These are phyloP conservation scores for Lathyrus tuberosus DNA, from an alignment of 306 rosid species.

Conservation along the genomic window DNA sequence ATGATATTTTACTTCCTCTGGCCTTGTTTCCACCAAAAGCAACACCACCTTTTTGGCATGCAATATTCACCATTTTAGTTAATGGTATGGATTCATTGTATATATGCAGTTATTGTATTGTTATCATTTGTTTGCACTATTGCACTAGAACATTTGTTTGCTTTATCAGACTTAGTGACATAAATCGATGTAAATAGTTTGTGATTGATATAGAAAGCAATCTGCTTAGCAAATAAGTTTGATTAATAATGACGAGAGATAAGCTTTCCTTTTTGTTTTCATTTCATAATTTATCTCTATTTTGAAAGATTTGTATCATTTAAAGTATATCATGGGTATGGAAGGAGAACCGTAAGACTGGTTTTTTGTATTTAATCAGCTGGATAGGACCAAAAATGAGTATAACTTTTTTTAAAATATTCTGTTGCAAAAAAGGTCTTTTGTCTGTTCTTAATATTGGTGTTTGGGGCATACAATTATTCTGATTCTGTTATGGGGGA, in stretches of 20 bases:
- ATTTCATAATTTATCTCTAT: slow-evolving; percentile 9
- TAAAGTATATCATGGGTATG: slow-evolving; percentile 6
- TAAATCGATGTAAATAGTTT: slow-evolving; percentile 9
- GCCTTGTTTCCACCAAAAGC: slow-evolving; percentile 82
- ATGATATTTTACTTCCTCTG: slow-evolving; percentile 72
- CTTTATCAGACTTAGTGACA: slow-evolving; percentile 3
- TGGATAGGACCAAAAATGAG: background rate
- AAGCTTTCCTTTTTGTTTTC: slow-evolving; percentile 16
- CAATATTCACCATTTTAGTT: slow-evolving; percentile 79
- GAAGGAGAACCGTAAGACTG: slow-evolving; percentile 1
- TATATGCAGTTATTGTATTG: slow-evolving; percentile 11
- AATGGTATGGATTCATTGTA: slow-evolving; percentile 66
- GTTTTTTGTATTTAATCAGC: slow-evolving; percentile 7
- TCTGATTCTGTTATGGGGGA: slow-evolving; percentile 15
- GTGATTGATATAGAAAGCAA: slow-evolving; percentile 35
- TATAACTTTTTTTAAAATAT: background rate
- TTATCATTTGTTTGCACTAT: slow-evolving; percentile 9
- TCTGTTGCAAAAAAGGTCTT: too few relatives aligned
- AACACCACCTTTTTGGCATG: slow-evolving; percentile 83
- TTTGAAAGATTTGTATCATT: slow-evolving; percentile 12
- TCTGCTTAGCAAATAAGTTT: slow-evolving; percentile 17
- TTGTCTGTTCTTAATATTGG: background rate
- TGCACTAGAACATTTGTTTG: slow-evolving; percentile 26
- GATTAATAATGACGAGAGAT: slow-evolving; percentile 16
- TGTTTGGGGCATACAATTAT: slow-evolving; percentile 1